Base-by-base conservation (phyloP, 2,329 filamentous ascomycete genomes). In the Colletotrichum liaoningense region DNA sequence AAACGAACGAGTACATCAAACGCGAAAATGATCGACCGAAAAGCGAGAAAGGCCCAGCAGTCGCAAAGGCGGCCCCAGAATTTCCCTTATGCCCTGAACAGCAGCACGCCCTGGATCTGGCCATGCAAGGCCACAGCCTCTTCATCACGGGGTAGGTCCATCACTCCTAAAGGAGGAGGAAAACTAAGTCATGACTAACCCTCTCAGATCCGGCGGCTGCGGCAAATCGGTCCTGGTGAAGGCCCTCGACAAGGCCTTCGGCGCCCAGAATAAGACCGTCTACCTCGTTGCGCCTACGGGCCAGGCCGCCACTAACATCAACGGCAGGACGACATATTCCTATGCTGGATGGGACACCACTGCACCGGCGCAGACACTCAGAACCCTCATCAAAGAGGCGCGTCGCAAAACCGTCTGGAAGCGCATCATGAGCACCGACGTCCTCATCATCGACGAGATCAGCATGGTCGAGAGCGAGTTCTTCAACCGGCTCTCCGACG, bases 391-490 rank as follows among this genome's bases (percentile, higher is more conserved):
- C 8, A n/a, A n/a, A n/a, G n/a, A n/a, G n/a, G 14, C 38, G 38
- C 38, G 16, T 16, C 14, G 6, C 38, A n/a, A n/a, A n/a, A n/a
- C n/a, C n/a, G n/a, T n/a, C n/a, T n/a, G n/a, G n/a, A n/a, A n/a
- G n/a, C n/a, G n/a, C n/a, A n/a, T n/a, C n/a, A n/a, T n/a, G n/a
- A 42, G 38, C 38, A 89, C 87, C 0, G 84, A 92, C 63, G 87
- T 91, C 1, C 82, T 93, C 1, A 85, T 93, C 30, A 89, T 93
- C 22, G 91, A 93, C 76, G 91, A 93, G 79, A 89, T 93, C 72
- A 90, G 88, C 74, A 93, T 93, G 91, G 84, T 92, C 0, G 88
- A 91, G 62, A 89, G 87, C 86, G 90, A 93, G 75, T 91, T 92
- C 69, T 90, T 86, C 74, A 89, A 91, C 75, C 68, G 68, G 5